These are phyloP conservation scores for Saccharomycopsis schoenii DNA, from an alignment of 805 yeast species.

Conservation along the genomic window DNA sequence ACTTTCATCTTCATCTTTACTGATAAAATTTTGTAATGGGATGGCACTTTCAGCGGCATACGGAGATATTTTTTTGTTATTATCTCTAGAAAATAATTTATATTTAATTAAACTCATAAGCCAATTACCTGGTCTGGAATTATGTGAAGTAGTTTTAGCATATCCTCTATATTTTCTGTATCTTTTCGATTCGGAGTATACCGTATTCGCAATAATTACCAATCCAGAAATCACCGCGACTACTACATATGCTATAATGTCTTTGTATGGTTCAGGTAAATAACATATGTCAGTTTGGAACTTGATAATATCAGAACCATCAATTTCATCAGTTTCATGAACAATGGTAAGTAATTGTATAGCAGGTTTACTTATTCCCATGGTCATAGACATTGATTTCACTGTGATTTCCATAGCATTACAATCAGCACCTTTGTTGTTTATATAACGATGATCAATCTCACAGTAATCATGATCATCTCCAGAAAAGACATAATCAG, in stretches of 20 bases:
- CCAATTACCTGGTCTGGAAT: background rate
- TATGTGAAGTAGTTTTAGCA: background rate
- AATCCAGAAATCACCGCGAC: slow-evolving; percentile 19
- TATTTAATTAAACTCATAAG: background rate
- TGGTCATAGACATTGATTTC: slow-evolving; percentile 85
- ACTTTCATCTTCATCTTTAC: background rate
- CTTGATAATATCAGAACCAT: slow-evolving; percentile 1
- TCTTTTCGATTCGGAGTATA: background rate
- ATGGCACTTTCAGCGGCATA: background rate
- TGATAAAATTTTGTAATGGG: background rate
- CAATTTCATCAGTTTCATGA: slow-evolving; percentile 27
- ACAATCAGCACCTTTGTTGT: slow-evolving; percentile 20
- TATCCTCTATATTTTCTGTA: background rate
- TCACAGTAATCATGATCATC: slow-evolving; percentile 97
- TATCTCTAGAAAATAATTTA: background rate
- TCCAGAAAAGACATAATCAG: slow-evolving; percentile 72
- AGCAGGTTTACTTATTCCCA: slow-evolving; percentile 82
- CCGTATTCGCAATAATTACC: slow-evolving; percentile 4
- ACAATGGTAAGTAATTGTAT: slow-evolving; percentile 67
- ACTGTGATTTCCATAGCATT: slow-evolving; percentile 60
- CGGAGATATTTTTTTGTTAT: background rate
- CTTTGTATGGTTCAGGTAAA: slow-evolving; percentile 44
- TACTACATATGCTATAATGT: slow-evolving; percentile 29
- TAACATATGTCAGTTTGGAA: slow-evolving; percentile 42
- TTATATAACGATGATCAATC: slow-evolving; percentile 39